Conservation (phyloP, 2,329 filamentous ascomycete genomes). For the Gremmenia infestans region DNA sequence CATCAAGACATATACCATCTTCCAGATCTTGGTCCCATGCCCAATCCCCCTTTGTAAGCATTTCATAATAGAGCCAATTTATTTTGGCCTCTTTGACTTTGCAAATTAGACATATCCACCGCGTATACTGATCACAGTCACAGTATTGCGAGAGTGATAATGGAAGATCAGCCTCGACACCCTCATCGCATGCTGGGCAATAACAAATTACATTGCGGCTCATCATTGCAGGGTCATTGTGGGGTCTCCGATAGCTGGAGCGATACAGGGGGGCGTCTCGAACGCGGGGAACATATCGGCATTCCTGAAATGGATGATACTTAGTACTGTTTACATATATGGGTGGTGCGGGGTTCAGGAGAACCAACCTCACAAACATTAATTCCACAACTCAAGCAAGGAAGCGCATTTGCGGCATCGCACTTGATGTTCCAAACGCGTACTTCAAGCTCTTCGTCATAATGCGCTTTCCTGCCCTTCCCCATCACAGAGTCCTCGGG, state of each 20-base stretch:
- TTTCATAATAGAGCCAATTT: slow-evolving; percentile 3
- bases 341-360: not conserved
- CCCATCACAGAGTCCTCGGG: not conserved
- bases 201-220: slow-evolving; percentile 9
- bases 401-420: slow-evolving; percentile 8
- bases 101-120: slow-evolving; percentile 17
- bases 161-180: slow-evolving; percentile 9
- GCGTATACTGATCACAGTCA: slow-evolving; percentile 15
- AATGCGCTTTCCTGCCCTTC: not conserved
- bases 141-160: slow-evolving; percentile 9
- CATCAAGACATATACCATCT: slow-evolving; percentile 3
- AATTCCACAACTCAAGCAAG: slow-evolving; percentile 9
- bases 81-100: slow-evolving; percentile 4
- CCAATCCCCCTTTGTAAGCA: not conserved
- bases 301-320: slow-evolving; percentile 5
- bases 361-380: slow-evolving; percentile 13
- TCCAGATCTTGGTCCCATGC: not conserved
- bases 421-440: slow-evolving; percentile 14
- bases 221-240: not conserved
- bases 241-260: slow-evolving; percentile 4
- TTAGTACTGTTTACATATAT: not conserved
- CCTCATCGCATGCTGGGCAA: slow-evolving; percentile 10
- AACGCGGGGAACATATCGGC: slow-evolving; percentile 13
- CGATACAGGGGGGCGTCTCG: not conserved
- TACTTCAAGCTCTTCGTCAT: slow-evolving; percentile 16